Base-by-base conservation (phyloP, 2,329 filamentous ascomycete species). In the Lachnellula occidentalis region DNA sequence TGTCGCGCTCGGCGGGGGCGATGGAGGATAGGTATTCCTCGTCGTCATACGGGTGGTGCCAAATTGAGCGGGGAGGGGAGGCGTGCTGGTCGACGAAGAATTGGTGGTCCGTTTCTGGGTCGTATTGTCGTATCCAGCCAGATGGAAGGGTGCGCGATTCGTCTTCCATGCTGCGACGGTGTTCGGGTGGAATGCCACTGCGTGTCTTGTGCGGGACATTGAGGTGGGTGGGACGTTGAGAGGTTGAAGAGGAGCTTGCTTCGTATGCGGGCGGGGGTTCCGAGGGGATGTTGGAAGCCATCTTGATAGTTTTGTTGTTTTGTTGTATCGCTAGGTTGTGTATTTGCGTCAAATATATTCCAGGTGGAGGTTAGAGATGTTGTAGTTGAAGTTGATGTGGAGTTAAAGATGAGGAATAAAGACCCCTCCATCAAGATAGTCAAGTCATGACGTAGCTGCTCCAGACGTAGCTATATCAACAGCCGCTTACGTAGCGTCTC, bases 1-100 rank as follows among this genome's bases (percentile, higher is more conserved):
- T 68, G 45, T 77, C 74, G 19, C 79, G 73, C 61, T 83, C 78
- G 48, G 74, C 68, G 0, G 72, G 66, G 0, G 74, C 66, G 0
- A 85, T 70, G 0, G 74, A 74, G 31, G 63, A 63, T 24, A 85
- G 69, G 64, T 77, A 83, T 49, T 74, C 61, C 2, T 78, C 74
- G 62, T 83, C 81, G 62, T 85, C 82, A 66, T 82, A 79, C 0
- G 82, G 81, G 63, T 85, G 82, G 45, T 76, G 73, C 82, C 82
- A 85, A 60, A 81, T 82, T 54, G 76, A 78, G 46, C 79, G 75
- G 0, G 80, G 80, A 0, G 81, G 81, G 12, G 76, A 68, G 27
- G 71, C 67, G 31, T 63, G 75, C 1, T 79, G 84, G 67, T 85
- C 78, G 62, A 85, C 81, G 68, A 82, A 85, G 75, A 83, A 85